Evolutionary conservation across 805 yeast species (phyloP), one percentile per base, ranked within the genome.

Genomic region (Suhomyces vadensis): DNA sequence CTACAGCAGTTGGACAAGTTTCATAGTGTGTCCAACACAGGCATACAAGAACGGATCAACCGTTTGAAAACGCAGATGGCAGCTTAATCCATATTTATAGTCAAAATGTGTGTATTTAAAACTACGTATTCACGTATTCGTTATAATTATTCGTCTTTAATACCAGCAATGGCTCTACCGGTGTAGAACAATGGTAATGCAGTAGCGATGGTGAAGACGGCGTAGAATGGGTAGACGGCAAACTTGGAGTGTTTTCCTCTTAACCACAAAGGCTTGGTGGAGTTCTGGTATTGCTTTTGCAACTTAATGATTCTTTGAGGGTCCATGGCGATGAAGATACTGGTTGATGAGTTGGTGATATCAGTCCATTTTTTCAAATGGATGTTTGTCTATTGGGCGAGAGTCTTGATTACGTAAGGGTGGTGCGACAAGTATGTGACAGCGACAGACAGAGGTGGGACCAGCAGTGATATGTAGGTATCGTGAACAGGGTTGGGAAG

Each of bases 211-310:
- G 87, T 71, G 67, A 87, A 83, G 49, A 82, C 73, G 50, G 87
- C 87, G 73, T 77, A 83, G 78, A 82, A 87, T 62, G 95, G 95
- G 71, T 82, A 83, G 54, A 87, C 77, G 63, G 83, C 67, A 58
- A 76, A 71, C 70, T 85, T 85, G 54, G 94, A 79, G 41, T 53
- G 48, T 50, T 57, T 57, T 10, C 75, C 75, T 64, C 71, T 68
- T 63, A 69, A 67, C 75, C 75, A 71, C 59, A 71, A 70, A 51
- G 58, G 63, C 58, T 67, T 57, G 60, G 63, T 53, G 46, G 74
- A 63, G 63, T 58, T 62, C 58, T 71, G 77, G 63, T 70, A 71
- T 49, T 63, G 66, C 57, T 65, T 69, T 58, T 71, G 77, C 59
- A 71, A 69, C 44, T 66, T 61, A 49, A 71, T 71, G 47, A 71